Conservation (phyloP, 139 green algal species). For the Parachlorella kessleri region DNA sequence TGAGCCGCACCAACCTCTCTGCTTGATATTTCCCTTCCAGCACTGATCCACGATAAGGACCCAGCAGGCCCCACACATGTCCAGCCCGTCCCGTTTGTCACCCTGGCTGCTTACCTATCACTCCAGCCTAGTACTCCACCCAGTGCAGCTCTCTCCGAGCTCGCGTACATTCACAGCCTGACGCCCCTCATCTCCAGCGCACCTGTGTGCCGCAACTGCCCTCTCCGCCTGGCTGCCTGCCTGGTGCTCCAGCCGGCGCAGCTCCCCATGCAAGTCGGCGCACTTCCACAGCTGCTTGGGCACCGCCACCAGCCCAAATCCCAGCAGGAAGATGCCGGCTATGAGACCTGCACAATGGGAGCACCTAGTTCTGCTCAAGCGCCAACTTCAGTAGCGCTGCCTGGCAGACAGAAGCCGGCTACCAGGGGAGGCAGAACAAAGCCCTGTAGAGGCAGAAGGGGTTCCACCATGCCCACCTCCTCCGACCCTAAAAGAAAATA, state of each 20-base stretch:
- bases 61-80: no score
- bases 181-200: no score
- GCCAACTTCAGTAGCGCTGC: no score
- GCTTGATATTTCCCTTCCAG: no score
- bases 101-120: no score
- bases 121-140: no score
- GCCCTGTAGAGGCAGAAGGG: not conserved
- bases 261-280: slow-evolving; percentile 31
- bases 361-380: no score
- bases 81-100: no score
- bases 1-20: no score
- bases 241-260: slow-evolving; percentile 40
- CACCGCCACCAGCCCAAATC: slow-evolving; percentile 68
- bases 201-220: slow-evolving; percentile 15
- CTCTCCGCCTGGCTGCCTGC: slow-evolving; percentile 41
- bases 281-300: slow-evolving; percentile 55
- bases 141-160: no score
- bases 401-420: not conserved
- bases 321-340: slow-evolving; percentile 64
- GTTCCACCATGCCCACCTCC: not conserved
- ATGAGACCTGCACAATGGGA: not conserved
- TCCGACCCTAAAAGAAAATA: not conserved
- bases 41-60: no score
- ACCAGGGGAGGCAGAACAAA: not conserved
- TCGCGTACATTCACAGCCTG: no score